phyloP scores from a whole-genome alignment of 805 yeast species.

The Schwanniomyces polymorphus region DNA sequence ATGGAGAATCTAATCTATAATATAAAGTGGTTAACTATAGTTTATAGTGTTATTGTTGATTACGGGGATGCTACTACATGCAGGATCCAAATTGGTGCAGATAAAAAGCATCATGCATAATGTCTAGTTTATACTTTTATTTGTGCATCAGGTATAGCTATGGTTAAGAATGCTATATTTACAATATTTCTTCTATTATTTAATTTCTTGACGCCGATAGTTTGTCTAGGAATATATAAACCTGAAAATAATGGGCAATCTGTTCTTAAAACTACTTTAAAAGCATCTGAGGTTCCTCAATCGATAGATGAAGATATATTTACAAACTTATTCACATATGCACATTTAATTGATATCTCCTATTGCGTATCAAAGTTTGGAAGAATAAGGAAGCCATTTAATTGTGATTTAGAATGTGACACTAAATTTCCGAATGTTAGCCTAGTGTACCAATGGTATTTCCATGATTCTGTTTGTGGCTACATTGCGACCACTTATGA shows the following conservation, averaged over 20 bases:
- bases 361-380: slow-evolving; percentile 37
- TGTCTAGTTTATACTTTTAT: background rate
- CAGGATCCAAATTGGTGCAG: background rate
- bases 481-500: slow-evolving; percentile 34
- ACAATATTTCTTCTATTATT: background rate
- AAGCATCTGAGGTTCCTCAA: slow-evolving; percentile 5
- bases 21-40: no score
- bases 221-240: background rate
- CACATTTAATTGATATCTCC: slow-evolving; percentile 44
- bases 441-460: slow-evolving; percentile 41
- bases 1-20: no score
- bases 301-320: slow-evolving; percentile 24
- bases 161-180: background rate
- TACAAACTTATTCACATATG: slow-evolving; percentile 32
- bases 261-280: background rate
- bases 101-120: background rate
- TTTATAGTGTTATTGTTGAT: no score
- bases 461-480: slow-evolving; percentile 37
- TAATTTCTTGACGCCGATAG: background rate
- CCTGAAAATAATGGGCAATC: background rate
- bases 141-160: background rate
- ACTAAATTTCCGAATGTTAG: slow-evolving; percentile 34
- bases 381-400: slow-evolving; percentile 35
- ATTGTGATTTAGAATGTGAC: slow-evolving; percentile 37
- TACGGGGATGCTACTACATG: background rate